Percentiles rank a stretch among this genome's conserved stretches.
Evolutionary conservation across 257 asterid genomes (phyloP).

Genomic region (Mentha longifolia): DNA sequence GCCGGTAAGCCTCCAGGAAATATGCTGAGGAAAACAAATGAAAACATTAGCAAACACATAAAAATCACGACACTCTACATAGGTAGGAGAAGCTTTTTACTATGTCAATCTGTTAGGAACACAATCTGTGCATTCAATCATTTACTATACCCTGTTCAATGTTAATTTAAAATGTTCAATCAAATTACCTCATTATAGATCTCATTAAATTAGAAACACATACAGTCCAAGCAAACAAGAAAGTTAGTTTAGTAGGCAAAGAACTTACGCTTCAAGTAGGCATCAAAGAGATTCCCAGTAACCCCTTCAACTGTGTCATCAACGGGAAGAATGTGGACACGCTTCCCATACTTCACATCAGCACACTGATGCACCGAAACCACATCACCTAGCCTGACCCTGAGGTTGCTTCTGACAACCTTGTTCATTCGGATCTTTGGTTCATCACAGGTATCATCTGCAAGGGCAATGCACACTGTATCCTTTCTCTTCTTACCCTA

Average conservation of each 20-base stretch:
- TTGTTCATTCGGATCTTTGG: slow-evolving; percentile 86
- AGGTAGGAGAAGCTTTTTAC: background rate
- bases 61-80: background rate
- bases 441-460: slow-evolving; percentile 75
- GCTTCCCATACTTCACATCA: slow-evolving; percentile 86
- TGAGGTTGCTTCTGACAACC: slow-evolving; percentile 75
- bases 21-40: slow-evolving; percentile 54
- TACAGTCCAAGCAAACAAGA: background rate
- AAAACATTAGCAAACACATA: slow-evolving; percentile 22
- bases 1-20: slow-evolving; percentile 81
- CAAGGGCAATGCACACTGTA: slow-evolving; percentile 76
- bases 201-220: background rate
- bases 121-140: too few relatives aligned
- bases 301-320: slow-evolving; percentile 83
- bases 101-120: too few relatives aligned
- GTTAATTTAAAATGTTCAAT: background rate
- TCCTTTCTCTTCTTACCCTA: slow-evolving; percentile 86
- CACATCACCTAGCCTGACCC: slow-evolving; percentile 89
- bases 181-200: background rate
- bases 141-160: background rate
- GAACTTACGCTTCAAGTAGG: slow-evolving; percentile 65
- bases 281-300: slow-evolving; percentile 79
- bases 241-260: background rate
- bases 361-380: slow-evolving; percentile 87
- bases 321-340: slow-evolving; percentile 82